Percentiles rank a stretch among this genome's conserved stretches.
Conservation (phyloP, 2,329 filamentous ascomycete species). For the Ophiosphaerella narmari region DNA sequence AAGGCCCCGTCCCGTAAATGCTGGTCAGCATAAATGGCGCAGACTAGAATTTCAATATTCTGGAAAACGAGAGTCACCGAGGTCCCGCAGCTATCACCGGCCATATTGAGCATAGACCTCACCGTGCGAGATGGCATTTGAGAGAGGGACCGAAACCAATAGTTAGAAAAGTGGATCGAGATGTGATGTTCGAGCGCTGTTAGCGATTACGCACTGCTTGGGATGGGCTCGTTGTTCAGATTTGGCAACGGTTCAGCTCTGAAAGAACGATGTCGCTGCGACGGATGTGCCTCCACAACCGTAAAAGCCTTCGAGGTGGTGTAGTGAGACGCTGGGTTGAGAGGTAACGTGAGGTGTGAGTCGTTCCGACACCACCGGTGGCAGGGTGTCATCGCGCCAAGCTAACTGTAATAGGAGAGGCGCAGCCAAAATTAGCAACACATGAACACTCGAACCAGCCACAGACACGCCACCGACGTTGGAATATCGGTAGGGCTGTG, state of each 20-base stretch:
- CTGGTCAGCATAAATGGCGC: constrained; percentile 30
- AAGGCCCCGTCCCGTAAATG: constrained; percentile 21
- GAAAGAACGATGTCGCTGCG: constrained; percentile 4
- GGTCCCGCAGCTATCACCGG: constrained; percentile 15
- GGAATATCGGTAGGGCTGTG: constrained; percentile 27
- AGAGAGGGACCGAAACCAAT: neutral
- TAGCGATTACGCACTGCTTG: constrained; percentile 12
- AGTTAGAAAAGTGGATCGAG: neutral
- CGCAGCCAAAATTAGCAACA: constrained; percentile 17
- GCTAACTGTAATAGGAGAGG: constrained; percentile 6
- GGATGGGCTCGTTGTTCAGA: constrained; percentile 8
- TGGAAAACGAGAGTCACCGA: constrained; percentile 13
- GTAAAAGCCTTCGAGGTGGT: constrained; percentile 7
- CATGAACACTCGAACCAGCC: too few relatives aligned
- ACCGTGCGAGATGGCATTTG: neutral
- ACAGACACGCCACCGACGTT: neutral
- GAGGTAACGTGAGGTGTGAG: constrained; percentile 18
- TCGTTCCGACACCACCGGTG: constrained; percentile 7
- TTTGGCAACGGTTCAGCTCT: constrained; percentile 9
- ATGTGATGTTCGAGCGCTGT: too few relatives aligned
- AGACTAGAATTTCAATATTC: constrained; percentile 10
- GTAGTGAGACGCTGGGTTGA: constrained; percentile 1
- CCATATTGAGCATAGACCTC: constrained; percentile 13
- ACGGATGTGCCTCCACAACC: constrained; percentile 15
- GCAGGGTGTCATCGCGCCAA: constrained; percentile 1